phyloP scores from a whole-genome alignment of 2,329 filamentous ascomycete species.

The Epichloe hybrida region DNA sequence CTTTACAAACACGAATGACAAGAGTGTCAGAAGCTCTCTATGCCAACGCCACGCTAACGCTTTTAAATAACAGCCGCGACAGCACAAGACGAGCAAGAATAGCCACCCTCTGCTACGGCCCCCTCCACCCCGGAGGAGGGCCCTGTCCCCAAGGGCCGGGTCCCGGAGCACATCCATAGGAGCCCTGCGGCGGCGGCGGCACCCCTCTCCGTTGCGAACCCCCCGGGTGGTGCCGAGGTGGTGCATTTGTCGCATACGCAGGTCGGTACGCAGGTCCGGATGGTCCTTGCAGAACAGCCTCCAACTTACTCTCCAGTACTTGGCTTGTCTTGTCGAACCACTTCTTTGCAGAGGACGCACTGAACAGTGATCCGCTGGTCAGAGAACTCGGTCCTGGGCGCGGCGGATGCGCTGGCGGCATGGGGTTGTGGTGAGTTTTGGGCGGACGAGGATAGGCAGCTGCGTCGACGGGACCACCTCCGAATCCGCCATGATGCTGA shows the following conservation, averaged over 20 bases:
- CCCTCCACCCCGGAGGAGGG: neutral
- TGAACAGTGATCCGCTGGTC: conserved; percentile 15
- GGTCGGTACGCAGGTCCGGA: conserved; percentile 5
- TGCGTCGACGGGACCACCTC: conserved; percentile 11
- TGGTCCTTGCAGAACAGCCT: conserved; percentile 15
- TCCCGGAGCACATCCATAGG: neutral
- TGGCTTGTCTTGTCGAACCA: conserved; percentile 23
- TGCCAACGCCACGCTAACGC: neutral
- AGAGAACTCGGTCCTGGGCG: conserved; percentile 9
- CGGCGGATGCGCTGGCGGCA: conserved; percentile 6
- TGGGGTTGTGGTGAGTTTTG: conserved; percentile 17
- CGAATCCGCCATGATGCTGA: conserved; percentile 7
- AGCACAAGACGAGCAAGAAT: too few relatives aligned
- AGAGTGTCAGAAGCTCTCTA: too few relatives aligned
- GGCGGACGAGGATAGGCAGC: conserved; percentile 19
- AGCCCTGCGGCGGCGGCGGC: neutral
- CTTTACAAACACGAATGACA: too few relatives aligned
- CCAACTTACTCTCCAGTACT: conserved; percentile 20
- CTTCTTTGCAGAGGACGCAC: conserved; percentile 20
- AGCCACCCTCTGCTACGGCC: neutral
- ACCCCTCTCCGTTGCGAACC: too few relatives aligned
- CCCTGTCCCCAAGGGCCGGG: neutral
- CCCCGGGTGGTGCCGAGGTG: neutral
- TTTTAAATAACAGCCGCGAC: too few relatives aligned
- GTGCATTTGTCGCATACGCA: conserved; percentile 1